Conservation (phyloP, 73 alveolate genomes). For the Tetrahymena thermophila region DNA sequence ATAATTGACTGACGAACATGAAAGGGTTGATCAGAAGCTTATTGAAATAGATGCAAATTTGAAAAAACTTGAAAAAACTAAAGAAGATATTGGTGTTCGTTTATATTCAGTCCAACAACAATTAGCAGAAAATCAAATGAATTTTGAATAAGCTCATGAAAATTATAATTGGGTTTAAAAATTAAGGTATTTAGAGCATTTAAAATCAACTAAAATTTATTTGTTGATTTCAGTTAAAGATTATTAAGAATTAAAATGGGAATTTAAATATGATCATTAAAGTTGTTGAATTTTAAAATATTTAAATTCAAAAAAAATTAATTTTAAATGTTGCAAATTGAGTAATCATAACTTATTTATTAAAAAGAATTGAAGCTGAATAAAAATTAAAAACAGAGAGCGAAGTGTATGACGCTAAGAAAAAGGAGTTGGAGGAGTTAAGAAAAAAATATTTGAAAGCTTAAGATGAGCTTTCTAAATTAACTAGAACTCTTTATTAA, state of each 20-base stretch:
- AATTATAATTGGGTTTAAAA: slow-evolving; percentile 73
- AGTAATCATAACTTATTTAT: background rate
- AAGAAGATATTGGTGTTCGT: slow-evolving; percentile 85
- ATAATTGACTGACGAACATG: slow-evolving; percentile 75
- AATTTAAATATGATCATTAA: too few species aligned
- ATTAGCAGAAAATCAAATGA: slow-evolving; percentile 76
- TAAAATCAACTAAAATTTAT: too few species aligned
- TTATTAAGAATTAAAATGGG: background rate
- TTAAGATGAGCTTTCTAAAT: slow-evolving; percentile 76
- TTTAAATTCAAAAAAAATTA: background rate
- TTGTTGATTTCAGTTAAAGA: background rate
- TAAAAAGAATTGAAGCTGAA: slow-evolving; percentile 71
- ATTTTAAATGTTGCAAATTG: background rate
- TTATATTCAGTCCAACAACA: slow-evolving; percentile 79
- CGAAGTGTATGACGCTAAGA: slow-evolving; percentile 59
- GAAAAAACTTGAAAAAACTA: slow-evolving; percentile 55
- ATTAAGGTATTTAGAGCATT: background rate
- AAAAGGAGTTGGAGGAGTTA: slow-evolving; percentile 78
- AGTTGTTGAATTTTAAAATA: background rate
- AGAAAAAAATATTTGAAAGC: slow-evolving; percentile 68
- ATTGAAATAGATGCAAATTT: slow-evolving; percentile 72
- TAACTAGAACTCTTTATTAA: slow-evolving; percentile 76
- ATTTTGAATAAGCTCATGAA: slow-evolving; percentile 79
- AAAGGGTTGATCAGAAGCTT: slow-evolving; percentile 65
- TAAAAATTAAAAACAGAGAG: slow-evolving; percentile 57